Evolutionary conservation across 2,329 filamentous ascomycete genomes (phyloP), one percentile per base, ranked within the genome.

Genomic region (Lasiodiplodia hormozganensis): DNA sequence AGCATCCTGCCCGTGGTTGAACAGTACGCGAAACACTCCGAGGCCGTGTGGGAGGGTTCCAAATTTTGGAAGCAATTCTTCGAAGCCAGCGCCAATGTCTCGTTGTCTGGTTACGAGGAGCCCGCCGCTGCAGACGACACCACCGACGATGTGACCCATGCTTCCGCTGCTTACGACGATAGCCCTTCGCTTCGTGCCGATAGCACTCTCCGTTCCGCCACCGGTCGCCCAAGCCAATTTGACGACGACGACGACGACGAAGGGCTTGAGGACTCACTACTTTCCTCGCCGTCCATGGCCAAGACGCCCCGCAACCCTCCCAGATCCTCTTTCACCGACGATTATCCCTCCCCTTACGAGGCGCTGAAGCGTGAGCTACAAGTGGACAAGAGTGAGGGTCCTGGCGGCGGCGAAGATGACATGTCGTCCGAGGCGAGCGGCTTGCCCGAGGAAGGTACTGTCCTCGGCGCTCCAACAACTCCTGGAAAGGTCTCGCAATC

Each of bases 51-150:
- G 96, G 94, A 98, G 74, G 94, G 94, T 25, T 97, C 95, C 67
- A 97, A 97, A 92, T 99, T 99, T 82, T 99, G 96, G 96, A 99
- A 99, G 82, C 94, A 98, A 84, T 99, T 99, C 84, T 99, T 99
- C 81, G 96, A 99, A 82, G 94, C 96, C 43, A 97, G 94, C 58
- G 96, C 96, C 78, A 98, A 99, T 76, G 95, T 99, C 31, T 97
- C 95, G 12, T 87, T 99, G 12, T 97, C 94, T 0, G 94, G 94
- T 34, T 97, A 99, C 79, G 95, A 97, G 77, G 94, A 97, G 76
- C 85, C 89, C 25, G 88, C 88, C 16, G 78, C 79, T 7, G 82
- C 84, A 31, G 89, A 91, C n/a, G 82, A 85, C 62, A 83, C 80
- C 18, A 84, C 82, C 31, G 76, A 75, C 16, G 71, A 71, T 25